Evolutionary conservation across 2,329 filamentous ascomycete species (phyloP).

Genomic region (Neofusicoccum sp.): DNA sequence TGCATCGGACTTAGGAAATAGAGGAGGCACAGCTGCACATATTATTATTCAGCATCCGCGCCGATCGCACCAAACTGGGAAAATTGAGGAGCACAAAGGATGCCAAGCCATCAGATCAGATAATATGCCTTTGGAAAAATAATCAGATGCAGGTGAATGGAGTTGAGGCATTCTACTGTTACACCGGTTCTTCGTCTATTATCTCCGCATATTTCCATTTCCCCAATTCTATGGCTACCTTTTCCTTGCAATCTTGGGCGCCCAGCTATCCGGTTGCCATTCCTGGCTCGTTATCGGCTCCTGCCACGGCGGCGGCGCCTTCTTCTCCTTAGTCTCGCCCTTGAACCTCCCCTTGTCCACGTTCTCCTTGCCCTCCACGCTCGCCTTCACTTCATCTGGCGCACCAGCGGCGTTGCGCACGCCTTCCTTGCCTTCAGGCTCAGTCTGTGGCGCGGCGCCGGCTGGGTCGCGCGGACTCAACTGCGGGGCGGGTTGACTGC

Average conservation of each 20-base stretch:
- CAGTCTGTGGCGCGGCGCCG: slow-evolving; percentile 35
- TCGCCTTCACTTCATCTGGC: slow-evolving; percentile 32
- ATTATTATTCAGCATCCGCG: slow-evolving; percentile 5
- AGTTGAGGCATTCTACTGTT: not conserved
- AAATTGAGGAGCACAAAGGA: not conserved
- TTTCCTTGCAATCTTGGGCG: slow-evolving; percentile 39
- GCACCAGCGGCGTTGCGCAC: slow-evolving; percentile 25
- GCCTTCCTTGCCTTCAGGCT: slow-evolving; percentile 29
- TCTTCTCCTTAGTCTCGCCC: slow-evolving; percentile 23
- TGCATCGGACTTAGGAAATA: slow-evolving; percentile 6
- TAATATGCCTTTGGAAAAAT: not conserved
- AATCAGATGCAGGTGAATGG: not conserved
- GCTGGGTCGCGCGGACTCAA: slow-evolving; percentile 44
- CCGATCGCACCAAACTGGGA: not conserved
- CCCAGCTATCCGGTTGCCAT: slow-evolving; percentile 49
- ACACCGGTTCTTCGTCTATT: not conserved
- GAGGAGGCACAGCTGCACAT: not conserved
- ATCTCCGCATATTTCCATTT: not conserved
- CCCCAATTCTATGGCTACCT: not conserved
- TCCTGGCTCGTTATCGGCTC: slow-evolving; percentile 41
- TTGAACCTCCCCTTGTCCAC: slow-evolving; percentile 33
- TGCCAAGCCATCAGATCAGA: not conserved
- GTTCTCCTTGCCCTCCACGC: slow-evolving; percentile 22
- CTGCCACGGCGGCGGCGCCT: slow-evolving; percentile 40
- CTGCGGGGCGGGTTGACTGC: slow-evolving; percentile 48